Evolutionary conservation across 768 basidiomycete species (phyloP).

Genomic region (Udeniomyces megalosporus): DNA sequence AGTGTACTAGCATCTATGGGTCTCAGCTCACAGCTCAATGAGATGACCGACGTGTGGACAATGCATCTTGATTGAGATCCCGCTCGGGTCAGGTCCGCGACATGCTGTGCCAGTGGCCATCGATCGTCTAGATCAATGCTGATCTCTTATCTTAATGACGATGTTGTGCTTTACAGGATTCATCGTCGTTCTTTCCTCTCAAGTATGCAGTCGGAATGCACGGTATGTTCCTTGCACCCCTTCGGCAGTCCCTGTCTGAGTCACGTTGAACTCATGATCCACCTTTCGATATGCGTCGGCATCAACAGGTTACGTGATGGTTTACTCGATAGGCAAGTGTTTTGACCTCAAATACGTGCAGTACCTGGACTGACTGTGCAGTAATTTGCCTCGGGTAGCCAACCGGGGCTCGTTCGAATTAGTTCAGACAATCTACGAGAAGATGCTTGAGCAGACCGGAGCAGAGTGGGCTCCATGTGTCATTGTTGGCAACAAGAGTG

Average conservation of each 20-base stretch:
- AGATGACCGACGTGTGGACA: no score
- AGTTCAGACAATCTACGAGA: constrained; percentile 15
- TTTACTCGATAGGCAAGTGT: constrained; percentile 7
- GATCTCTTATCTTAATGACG: no score
- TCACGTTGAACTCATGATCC: no score
- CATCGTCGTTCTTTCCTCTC: constrained; percentile 16
- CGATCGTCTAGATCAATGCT: no score
- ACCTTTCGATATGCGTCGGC: no score
- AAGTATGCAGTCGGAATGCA: constrained; percentile 16
- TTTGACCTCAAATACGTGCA: no score
- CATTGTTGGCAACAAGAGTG: constrained; percentile 16
- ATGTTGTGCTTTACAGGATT: constrained; percentile 3
- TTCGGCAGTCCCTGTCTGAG: no score
- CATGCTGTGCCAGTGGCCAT: no score
- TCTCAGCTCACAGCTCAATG: background rate
- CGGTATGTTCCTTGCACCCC: background rate
- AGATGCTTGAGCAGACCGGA: constrained; percentile 17
- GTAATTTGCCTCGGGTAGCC: background rate
- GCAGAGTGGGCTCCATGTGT: constrained; percentile 16
- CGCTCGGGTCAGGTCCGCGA: no score
- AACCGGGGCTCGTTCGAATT: constrained; percentile 16
- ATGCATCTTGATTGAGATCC: no score
- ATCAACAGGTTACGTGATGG: constrained; percentile 7
- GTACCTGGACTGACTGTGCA: no score
- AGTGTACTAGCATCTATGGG: background rate